Conservation (phyloP, 805 yeast species). For the Clavispora asparagi region DNA sequence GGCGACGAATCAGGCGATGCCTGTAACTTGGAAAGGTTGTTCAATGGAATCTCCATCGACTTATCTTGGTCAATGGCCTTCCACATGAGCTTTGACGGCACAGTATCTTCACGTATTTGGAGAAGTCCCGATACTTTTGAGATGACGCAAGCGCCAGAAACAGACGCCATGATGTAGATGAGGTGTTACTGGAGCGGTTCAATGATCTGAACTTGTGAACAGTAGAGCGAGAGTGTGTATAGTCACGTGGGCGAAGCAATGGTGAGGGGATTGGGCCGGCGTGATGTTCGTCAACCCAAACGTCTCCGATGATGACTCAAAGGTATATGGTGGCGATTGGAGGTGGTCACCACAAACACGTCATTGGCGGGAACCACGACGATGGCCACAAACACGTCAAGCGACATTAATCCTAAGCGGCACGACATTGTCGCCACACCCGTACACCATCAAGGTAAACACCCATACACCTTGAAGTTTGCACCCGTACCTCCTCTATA, state of each 20-base stretch:
- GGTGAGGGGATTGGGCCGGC: too few species aligned
- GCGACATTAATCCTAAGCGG: not conserved
- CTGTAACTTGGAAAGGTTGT: slow-evolving; percentile 43
- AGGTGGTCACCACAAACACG: not conserved
- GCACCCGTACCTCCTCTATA: not conserved
- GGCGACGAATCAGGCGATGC: slow-evolving; percentile 66
- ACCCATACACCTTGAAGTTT: not conserved
- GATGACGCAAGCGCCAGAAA: slow-evolving; percentile 50
- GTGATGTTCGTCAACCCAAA: too few species aligned
- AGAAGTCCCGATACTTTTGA: slow-evolving; percentile 54
- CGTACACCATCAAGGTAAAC: not conserved
- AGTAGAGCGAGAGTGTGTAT: not conserved
- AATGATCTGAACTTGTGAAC: not conserved
- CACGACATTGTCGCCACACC: not conserved
- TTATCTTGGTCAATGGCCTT: slow-evolving; percentile 46
- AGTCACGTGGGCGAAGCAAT: not conserved
- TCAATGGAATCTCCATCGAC: slow-evolving; percentile 30
- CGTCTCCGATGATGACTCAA: too few species aligned
- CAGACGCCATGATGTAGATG: slow-evolving; percentile 13
- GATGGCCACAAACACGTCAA: not conserved
- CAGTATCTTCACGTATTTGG: slow-evolving; percentile 48
- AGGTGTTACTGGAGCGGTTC: not conserved
- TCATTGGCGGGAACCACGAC: too few species aligned
- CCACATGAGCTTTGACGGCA: slow-evolving; percentile 56
- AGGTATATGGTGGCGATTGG: too few species aligned